Evolutionary conservation across 768 basidiomycete species (phyloP), one percentile per base, ranked within the genome.

Genomic region (Amanita subjunquillea): DNA sequence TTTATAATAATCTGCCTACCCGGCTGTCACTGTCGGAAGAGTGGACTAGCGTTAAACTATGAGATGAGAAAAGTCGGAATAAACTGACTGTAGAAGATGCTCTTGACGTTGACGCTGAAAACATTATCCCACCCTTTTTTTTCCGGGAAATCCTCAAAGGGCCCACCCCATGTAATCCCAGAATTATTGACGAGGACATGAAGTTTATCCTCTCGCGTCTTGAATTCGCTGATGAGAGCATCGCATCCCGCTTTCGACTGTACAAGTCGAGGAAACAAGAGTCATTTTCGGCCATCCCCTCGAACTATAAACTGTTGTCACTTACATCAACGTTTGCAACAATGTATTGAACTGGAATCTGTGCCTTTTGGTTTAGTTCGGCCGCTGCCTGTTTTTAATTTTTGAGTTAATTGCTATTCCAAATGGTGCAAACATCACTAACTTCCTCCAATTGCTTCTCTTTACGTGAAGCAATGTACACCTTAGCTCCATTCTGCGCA

Each of bases 401-500:
- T 30, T 9, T 34, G 9, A 22, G 10, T 43, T 12, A 17, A 17
- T 20, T 38, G 22, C 9, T 23, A 20, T 25, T 32, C 15, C 15
- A n/a, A 22, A 23, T 23, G 39, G 15, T 37, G 6, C 7, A 12
- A 29, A 22, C 13, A 46, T 44, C 34, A 63, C 74, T 48, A 52
- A 85, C 87, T 74, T 86, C 78, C 68, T 85, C 80, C 53, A 94
- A 73, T 59, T 85, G 84, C 17, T 72, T 63, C 69, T 89, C 87
- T 63, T 91, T 92, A 51, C 91, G 75, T 9, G 88, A 83, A 12
- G 91, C 90, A 58, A 94, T 91, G 69, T 93, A 92, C 39, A 95
- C 91, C 59, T 81, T 85, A 32, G 85, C 88, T 10, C 91, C 91
- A 60, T 93, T 92, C 67, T 84, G 79, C 1, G 85, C 87, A 58